These are phyloP conservation scores for Fonsecaea monophora DNA, from an alignment of 2,329 filamentous ascomycete species.

Conservation along the genomic window DNA sequence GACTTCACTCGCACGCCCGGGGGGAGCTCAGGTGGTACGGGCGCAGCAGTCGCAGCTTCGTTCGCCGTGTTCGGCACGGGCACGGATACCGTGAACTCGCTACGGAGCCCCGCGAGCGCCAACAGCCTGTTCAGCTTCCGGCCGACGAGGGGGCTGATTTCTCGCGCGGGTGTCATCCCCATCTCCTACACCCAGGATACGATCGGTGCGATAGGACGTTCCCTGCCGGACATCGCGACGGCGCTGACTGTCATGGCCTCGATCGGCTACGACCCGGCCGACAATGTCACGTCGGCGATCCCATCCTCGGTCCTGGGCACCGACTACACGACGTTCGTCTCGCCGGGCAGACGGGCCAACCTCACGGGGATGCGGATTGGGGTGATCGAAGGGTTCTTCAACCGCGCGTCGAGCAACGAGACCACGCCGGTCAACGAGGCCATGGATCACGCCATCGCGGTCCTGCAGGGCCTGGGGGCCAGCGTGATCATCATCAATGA, in stretches of 20 bases:
- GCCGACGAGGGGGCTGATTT: conserved; percentile 44
- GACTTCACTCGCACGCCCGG: conserved; percentile 65
- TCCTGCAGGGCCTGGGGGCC: conserved; percentile 57
- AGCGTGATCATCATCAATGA: conserved; percentile 59
- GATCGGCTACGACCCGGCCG: conserved; percentile 58
- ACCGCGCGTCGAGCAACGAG: conserved; percentile 59
- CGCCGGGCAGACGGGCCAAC: conserved; percentile 42
- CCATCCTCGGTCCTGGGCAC: conserved; percentile 50
- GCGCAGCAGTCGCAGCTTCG: conserved; percentile 44
- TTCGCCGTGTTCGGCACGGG: conserved; percentile 46
- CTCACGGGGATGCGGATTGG: conserved; percentile 55
- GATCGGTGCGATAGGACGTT: conserved; percentile 45
- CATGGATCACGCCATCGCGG: conserved; percentile 57
- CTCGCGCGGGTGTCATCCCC: conserved; percentile 43
- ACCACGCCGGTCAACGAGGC: conserved; percentile 63
- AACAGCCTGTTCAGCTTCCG: conserved; percentile 47
- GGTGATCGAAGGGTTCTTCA: conserved; percentile 64
- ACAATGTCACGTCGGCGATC: conserved; percentile 59
- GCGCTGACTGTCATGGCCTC: conserved; percentile 62
- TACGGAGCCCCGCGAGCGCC: conserved; percentile 44
- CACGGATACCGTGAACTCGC: conserved; percentile 46
- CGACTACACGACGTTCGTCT: conserved; percentile 57
- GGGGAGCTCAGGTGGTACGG: conserved; percentile 48
- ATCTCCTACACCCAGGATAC: conserved; percentile 40
- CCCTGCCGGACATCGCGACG: conserved; percentile 58